phyloP scores from a whole-genome alignment of 352 stramenopile genomes.

The Pythium rishiriense region DNA sequence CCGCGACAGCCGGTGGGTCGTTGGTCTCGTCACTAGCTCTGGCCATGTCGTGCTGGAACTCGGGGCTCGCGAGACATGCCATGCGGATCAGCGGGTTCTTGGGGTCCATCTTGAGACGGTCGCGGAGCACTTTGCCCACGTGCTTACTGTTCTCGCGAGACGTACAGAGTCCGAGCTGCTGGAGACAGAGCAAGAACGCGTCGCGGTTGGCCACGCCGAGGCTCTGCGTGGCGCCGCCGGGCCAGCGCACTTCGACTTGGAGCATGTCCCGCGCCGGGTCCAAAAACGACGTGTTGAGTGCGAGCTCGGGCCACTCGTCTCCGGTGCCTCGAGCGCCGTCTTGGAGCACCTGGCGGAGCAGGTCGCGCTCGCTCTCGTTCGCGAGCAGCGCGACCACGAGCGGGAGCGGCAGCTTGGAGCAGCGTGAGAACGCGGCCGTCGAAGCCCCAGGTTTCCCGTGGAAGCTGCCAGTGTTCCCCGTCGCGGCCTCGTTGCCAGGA shows the following conservation, averaged over 20 bases:
- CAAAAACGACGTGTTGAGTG: slow-evolving; percentile 56
- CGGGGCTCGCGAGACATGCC: slow-evolving; percentile 20
- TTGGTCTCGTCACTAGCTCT: not conserved
- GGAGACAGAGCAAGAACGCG: slow-evolving; percentile 61
- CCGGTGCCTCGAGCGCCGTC: slow-evolving; percentile 9
- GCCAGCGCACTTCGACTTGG: slow-evolving; percentile 60
- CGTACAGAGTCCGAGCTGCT: slow-evolving; percentile 60
- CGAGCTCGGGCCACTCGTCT: slow-evolving; percentile 60
- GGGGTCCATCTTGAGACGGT: slow-evolving; percentile 50
- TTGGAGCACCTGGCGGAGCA: slow-evolving; percentile 40
- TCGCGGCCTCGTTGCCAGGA: not conserved
- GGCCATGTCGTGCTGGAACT: slow-evolving; percentile 17
- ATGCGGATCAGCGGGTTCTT: slow-evolving; percentile 45
- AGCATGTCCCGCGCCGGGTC: slow-evolving; percentile 45
- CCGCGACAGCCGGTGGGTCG: not conserved
- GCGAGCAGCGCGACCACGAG: slow-evolving; percentile 59
- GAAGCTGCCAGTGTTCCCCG: not conserved
- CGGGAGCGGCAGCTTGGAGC: slow-evolving; percentile 57
- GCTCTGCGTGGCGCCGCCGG: slow-evolving; percentile 24
- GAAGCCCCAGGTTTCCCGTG: too few relatives aligned
- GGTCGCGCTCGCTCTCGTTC: slow-evolving; percentile 61
- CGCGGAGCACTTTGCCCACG: slow-evolving; percentile 57
- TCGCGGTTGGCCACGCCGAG: slow-evolving; percentile 57
- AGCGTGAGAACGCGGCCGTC: slow-evolving; percentile 25
- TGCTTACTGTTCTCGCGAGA: slow-evolving; percentile 50